Percentiles rank a stretch among this genome's conserved stretches.
Evolutionary conservation across 2,329 filamentous ascomycete species (phyloP).

Genomic region (Fragosphaeria purpurea): DNA sequence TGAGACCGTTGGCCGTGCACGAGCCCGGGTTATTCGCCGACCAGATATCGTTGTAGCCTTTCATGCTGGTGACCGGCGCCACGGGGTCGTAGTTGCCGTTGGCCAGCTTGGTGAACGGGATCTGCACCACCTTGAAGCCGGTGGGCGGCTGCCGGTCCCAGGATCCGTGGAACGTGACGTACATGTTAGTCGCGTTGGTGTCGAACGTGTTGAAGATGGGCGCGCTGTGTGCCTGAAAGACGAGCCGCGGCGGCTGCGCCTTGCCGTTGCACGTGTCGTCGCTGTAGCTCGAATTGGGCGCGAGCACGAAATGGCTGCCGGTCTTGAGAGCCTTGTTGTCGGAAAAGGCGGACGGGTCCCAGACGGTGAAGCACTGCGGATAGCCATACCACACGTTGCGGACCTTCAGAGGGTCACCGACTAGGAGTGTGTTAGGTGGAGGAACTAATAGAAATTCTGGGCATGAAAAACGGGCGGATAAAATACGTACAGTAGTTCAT

Average conservation of each 20-base stretch:
- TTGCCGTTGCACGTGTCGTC: conserved; percentile 26
- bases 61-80: conserved; percentile 19
- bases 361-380: conserved; percentile 32
- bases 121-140: conserved; percentile 21
- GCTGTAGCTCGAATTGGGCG: conserved; percentile 24
- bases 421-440: conserved; percentile 4
- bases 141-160: conserved; percentile 21
- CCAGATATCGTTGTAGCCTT: conserved; percentile 21
- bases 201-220: conserved; percentile 23
- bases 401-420: conserved; percentile 19
- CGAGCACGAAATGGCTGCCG: conserved; percentile 28
- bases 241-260: conserved; percentile 27
- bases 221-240: conserved; percentile 22
- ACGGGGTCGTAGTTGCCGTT: conserved; percentile 21
- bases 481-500: conserved; percentile 44
- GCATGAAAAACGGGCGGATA: too few relatives aligned
- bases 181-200: conserved; percentile 22
- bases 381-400: conserved; percentile 37
- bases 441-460: background rate
- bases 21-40: conserved; percentile 16
- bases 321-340: conserved; percentile 17
- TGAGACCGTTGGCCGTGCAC: conserved; percentile 24
- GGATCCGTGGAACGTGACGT: conserved; percentile 22
- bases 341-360: conserved; percentile 18
- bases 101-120: conserved; percentile 19